Conservation (phyloP, 495 filamentous ascomycete species). For the Trichoderma virens region DNA sequence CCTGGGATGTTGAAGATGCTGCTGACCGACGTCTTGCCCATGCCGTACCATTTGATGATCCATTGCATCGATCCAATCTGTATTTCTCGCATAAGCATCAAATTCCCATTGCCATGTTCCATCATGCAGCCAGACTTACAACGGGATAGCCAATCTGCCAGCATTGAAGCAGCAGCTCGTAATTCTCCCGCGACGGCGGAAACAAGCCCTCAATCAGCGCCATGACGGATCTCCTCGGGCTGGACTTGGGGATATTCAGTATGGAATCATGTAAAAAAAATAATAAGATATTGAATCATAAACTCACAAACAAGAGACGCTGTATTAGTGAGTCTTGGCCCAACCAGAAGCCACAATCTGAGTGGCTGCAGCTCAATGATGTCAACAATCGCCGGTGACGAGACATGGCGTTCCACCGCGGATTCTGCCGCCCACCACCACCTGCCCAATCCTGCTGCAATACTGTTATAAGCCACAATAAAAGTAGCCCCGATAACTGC, state of each 20-base stretch:
- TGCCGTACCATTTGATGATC: slow-evolving; percentile 56
- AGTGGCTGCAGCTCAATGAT: neutral
- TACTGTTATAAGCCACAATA: neutral
- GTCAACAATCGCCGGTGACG: neutral
- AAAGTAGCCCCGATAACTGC: slow-evolving; percentile 2
- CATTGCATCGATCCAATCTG: slow-evolving; percentile 57
- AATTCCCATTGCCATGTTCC: too few species aligned
- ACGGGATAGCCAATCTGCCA: slow-evolving; percentile 41
- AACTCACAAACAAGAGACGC: neutral
- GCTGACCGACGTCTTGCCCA: slow-evolving; percentile 76
- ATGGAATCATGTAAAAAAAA: too few species aligned
- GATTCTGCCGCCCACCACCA: neutral
- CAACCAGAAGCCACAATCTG: neutral
- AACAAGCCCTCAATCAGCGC: slow-evolving; percentile 39
- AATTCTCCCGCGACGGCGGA: slow-evolving; percentile 46
- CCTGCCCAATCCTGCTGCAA: neutral
- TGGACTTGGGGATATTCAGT: too few species aligned
- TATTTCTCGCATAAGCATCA: neutral
- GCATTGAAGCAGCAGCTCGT: slow-evolving; percentile 41
- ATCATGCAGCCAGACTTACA: too few species aligned
- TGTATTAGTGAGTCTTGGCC: neutral
- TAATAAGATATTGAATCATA: neutral
- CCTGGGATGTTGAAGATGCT: slow-evolving; percentile 82
- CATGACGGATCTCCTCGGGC: slow-evolving; percentile 14
- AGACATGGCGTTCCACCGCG: neutral